Conservation (phyloP, 2,329 filamentous ascomycete species). For the Colletotrichum magnum region DNA sequence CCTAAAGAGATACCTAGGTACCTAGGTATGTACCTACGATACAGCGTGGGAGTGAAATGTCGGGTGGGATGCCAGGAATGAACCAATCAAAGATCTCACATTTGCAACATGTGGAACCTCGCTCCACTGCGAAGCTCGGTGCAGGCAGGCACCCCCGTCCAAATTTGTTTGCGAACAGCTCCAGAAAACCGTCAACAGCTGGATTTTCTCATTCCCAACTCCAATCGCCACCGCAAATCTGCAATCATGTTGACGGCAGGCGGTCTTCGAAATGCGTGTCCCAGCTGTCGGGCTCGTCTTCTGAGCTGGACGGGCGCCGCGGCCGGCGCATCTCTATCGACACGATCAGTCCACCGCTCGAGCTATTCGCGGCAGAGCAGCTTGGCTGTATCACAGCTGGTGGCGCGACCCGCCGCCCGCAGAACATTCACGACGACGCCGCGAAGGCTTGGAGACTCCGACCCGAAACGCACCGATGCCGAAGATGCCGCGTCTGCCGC, state of each 20-base stretch:
- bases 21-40: no score
- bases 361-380: constrained; percentile 20
- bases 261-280: constrained; percentile 36
- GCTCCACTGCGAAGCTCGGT: not conserved
- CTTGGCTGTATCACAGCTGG: constrained; percentile 11
- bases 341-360: not conserved
- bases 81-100: constrained; percentile 17
- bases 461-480: constrained; percentile 36
- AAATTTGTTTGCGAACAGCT: constrained; percentile 36
- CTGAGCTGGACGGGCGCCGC: constrained; percentile 7
- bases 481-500: constrained; percentile 33
- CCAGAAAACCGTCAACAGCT: not conserved
- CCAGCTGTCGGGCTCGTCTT: constrained; percentile 33
- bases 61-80: no score
- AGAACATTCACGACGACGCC: constrained; percentile 22
- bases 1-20: no score
- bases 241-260: constrained; percentile 38
- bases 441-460: not conserved
- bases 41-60: no score
- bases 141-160: not conserved
- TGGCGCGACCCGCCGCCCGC: constrained; percentile 17
- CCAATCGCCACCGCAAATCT: not conserved
- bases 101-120: constrained; percentile 31
- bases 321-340: not conserved
- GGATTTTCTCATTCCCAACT: not conserved